A percentile compares a stretch with the other conserved stretches of the same genome.
Conservation (phyloP, 306 rosid species). For the Vigna trinervia region DNA sequence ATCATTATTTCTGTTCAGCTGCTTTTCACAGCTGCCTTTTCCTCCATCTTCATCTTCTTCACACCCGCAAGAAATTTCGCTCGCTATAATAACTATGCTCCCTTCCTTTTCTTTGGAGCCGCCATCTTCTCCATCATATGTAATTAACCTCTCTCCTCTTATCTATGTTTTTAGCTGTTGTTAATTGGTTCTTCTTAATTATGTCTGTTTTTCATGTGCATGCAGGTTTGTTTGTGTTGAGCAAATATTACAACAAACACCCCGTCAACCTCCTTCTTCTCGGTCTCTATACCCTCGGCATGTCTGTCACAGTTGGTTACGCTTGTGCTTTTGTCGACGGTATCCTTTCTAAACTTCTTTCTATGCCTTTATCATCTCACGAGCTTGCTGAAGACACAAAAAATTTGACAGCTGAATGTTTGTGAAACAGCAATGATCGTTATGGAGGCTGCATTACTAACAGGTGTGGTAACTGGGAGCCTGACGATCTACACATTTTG, state of each 20-base stretch:
- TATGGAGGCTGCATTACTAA: slow-evolving; percentile 56
- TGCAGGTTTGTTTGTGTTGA: slow-evolving; percentile 53
- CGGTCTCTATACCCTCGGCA: slow-evolving; percentile 54
- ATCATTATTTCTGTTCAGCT: slow-evolving; percentile 49
- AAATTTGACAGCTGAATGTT: too few species aligned
- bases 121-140: slow-evolving; percentile 41
- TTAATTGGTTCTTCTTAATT: too few species aligned
- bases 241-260: slow-evolving; percentile 51
- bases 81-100: not conserved
- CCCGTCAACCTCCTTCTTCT: slow-evolving; percentile 58
- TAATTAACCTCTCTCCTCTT: not conserved
- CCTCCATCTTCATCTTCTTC: slow-evolving; percentile 44
- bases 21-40: slow-evolving; percentile 44
- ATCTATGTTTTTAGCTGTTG: not conserved
- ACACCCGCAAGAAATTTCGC: slow-evolving; percentile 37
- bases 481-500: slow-evolving; percentile 64
- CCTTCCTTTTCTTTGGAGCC: slow-evolving; percentile 28
- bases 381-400: too few species aligned
- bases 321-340: slow-evolving; percentile 53
- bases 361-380: too few species aligned
- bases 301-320: slow-evolving; percentile 51
- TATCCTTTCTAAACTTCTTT: slow-evolving; percentile 5
- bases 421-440: slow-evolving; percentile 49
- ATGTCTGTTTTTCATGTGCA: slow-evolving; percentile 25
- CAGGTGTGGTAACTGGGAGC: slow-evolving; percentile 53